Base-by-base conservation (phyloP, 805 yeast genomes). In the Metschnikowia matae region DNA sequence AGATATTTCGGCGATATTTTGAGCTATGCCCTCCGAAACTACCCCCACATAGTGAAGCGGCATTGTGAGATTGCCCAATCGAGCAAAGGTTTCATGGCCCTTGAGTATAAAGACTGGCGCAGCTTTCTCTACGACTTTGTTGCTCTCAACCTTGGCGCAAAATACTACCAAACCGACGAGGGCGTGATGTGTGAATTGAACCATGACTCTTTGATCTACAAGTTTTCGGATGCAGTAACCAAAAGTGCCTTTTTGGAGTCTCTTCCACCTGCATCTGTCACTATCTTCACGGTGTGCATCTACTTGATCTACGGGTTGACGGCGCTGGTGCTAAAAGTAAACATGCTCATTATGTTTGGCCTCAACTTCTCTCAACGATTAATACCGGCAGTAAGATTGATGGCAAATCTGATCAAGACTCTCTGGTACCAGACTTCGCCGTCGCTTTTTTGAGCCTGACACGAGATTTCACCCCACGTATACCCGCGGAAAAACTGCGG, bases 1-100 rank as follows among this genome's bases (percentile, higher is more conserved):
- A 64, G 62, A 41, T 64, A 63, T 40, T 50, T 66, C 32, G 39
- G 51, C 23, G 74, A 70, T 48, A 52, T 63, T n/a, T 36, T 62
- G 48, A 66, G 73, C 5, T 70, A 54, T 50, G 39, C 63, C 3
- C 44, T 65, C 14, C 52, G 62, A 17, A 55, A 65, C 52, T 50
- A 56, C 44, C 46, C 48, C 2, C n/a, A 23, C 11, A 44, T 67
- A 10, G 17, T 60, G 20, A 42, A 45, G 29, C 46, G 63, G 14
- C 45, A 45, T 23, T 29, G 35, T 14, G 55, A 52, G 44, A 21
- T 41, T 11, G 18, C 3, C 21, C 37, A 21, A 36, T 18, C 40
- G 18, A 46, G 44, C 37, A 15, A 32, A 34, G 20, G 48, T 20
- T 18, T 18, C 6, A 6, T 15, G 40, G n/a, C 34, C 31, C 15